Evolutionary conservation across 1,284 basidiomycete genomes (phyloP), one percentile per base, ranked within the genome.

Genomic region (Singerocomus inundabilis): DNA sequence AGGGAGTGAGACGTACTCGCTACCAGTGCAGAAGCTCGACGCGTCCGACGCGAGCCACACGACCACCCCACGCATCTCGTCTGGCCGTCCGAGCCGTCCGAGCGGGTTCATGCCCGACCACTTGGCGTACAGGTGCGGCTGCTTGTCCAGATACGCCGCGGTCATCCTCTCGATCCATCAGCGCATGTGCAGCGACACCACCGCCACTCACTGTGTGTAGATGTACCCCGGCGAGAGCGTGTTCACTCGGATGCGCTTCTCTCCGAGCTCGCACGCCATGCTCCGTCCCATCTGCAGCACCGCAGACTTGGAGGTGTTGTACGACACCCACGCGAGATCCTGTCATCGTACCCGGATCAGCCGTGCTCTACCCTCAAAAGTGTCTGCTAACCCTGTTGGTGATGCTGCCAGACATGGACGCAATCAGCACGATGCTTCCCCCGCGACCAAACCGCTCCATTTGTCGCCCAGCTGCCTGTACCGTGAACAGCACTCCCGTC

Each of bases 341-440:
- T 87, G 57, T 25, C 31, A 21, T 4, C 21, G 21, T 21, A 21
- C 29, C 24, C 25, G 1, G 0, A 9, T 49, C 21, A 46, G 41
- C 46, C n/a, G 69, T 35, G 38, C 21, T 6, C 16, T 8, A 2
- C 16, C 6, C 16, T 0, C 15, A 21, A n/a, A 16, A 0, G 10
- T 11, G 2, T 12, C 29, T 3, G 51, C 76, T 45, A 59, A 85
- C 90, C 69, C 73, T 81, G 72, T 93, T 93, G 46, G 89, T 89
- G 57, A 93, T 84, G 46, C 83, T 84, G 15, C 90, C 92, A 39
- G 86, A 89, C 88, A 94, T 93, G 52, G 88, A 91, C 21, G 88
- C 91, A 58, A 93, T 84, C 54, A 64, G 70, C 56, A 91, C 80
- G 57, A 94, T 91, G 58, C 88, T 91, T 1, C 90, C 91, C 13